Percentiles rank a stretch among this genome's conserved stretches.
Conservation (phyloP, 345 rosid genomes). For the Citrus medica region DNA sequence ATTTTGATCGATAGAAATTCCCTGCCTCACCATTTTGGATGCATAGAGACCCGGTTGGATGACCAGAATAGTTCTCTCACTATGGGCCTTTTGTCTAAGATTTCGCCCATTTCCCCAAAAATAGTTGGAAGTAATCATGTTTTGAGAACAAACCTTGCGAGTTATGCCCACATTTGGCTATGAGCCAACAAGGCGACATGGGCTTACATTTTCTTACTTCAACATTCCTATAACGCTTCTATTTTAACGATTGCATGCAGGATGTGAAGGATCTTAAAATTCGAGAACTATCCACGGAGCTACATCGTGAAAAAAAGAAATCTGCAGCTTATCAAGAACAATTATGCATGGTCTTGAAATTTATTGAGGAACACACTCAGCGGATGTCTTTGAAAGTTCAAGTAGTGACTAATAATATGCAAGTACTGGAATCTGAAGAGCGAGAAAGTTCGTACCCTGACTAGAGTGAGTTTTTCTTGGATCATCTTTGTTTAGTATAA, state of each 20-base stretch:
- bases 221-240: background rate
- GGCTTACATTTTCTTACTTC: background rate
- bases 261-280: slow-evolving; percentile 38
- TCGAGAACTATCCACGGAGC: slow-evolving; percentile 30
- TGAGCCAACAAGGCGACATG: background rate
- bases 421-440: slow-evolving; percentile 29
- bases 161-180: background rate
- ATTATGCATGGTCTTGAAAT: slow-evolving; percentile 24
- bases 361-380: slow-evolving; percentile 35
- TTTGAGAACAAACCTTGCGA: background rate
- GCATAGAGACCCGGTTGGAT: background rate
- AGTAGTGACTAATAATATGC: slow-evolving; percentile 19
- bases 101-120: background rate
- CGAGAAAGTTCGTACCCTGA: slow-evolving; percentile 18
- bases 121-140: background rate
- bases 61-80: background rate
- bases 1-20: background rate
- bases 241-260: slow-evolving; percentile 14
- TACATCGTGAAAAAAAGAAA: slow-evolving; percentile 42
- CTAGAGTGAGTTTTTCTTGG: background rate
- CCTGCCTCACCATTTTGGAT: background rate
- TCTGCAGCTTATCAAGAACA: slow-evolving; percentile 36
- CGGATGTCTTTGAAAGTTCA: slow-evolving; percentile 31
- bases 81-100: background rate
- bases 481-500: background rate